Evolutionary conservation across 1,139 yeast species (phyloP).

Genomic region (Zygosaccharomyces sapae): DNA sequence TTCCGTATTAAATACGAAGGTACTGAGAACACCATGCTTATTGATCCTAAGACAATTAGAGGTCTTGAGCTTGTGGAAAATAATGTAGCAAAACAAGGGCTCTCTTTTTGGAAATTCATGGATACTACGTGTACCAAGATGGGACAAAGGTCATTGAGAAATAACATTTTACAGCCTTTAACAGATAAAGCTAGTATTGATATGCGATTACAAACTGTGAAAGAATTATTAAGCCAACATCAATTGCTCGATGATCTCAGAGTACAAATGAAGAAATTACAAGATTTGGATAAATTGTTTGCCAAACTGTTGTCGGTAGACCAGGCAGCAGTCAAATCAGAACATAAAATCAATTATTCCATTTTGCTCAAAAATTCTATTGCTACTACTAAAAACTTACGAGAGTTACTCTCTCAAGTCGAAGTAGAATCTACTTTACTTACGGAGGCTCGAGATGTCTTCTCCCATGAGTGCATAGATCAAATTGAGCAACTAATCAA

Average conservation of each 20-base stretch:
- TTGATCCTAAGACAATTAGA: conserved; percentile 39
- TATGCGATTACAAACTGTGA: conserved; percentile 38
- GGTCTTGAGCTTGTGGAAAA: conserved; percentile 41
- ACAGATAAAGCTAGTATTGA: conserved; percentile 38
- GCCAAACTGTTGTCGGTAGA: conserved; percentile 32
- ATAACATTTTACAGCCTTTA: conserved; percentile 44
- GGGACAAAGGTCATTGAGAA: conserved; percentile 43
- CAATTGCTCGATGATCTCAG: conserved; percentile 26
- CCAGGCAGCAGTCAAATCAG: conserved; percentile 26
- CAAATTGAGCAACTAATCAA: conserved; percentile 33
- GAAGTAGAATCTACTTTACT: conserved; percentile 24
- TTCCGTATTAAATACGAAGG: conserved; percentile 40
- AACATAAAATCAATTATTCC: conserved; percentile 41
- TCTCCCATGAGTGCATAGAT: conserved; percentile 29
- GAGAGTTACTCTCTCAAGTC: conserved; percentile 19
- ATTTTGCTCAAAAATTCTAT: conserved; percentile 39
- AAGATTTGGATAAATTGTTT: conserved; percentile 41
- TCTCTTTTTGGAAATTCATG: conserved; percentile 38
- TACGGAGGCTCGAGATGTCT: conserved; percentile 35
- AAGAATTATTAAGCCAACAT: conserved; percentile 33
- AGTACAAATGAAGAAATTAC: conserved; percentile 29
- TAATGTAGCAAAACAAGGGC: conserved; percentile 30
- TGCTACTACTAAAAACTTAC: not conserved
- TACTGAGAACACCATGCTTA: conserved; percentile 43
- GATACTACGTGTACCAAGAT: conserved; percentile 43